These are phyloP conservation scores for Stereocaulon alpinum DNA, from an alignment of 495 filamentous ascomycete genomes.

Conservation along the genomic window DNA sequence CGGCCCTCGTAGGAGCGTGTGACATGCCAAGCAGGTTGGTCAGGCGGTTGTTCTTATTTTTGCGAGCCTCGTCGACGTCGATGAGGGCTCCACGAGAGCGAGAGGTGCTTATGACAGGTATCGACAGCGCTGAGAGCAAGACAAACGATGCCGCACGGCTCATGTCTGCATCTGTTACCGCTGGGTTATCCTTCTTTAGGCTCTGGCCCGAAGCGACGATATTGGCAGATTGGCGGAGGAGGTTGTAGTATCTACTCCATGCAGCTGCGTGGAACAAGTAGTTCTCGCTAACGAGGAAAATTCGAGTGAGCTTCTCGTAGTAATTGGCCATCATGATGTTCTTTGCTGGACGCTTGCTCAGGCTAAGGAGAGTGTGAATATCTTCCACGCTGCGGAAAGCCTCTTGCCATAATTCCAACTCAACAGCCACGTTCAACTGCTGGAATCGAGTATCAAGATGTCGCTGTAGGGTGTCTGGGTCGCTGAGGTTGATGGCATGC, in stretches of 20 bases:
- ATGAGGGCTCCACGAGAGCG: slow-evolving; percentile 90
- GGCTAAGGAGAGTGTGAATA: slow-evolving; percentile 94
- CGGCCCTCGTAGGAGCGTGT: slow-evolving; percentile 75
- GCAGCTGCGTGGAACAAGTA: slow-evolving; percentile 98
- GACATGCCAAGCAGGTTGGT: slow-evolving; percentile 93
- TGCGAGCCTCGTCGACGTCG: slow-evolving; percentile 92
- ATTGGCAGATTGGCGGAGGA: slow-evolving; percentile 82
- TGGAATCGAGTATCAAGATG: slow-evolving; percentile 97
- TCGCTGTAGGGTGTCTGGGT: slow-evolving; percentile 91
- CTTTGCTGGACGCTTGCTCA: slow-evolving; percentile 99
- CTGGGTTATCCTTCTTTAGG: slow-evolving; percentile 87
- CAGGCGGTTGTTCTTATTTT: slow-evolving; percentile 96
- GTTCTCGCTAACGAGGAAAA: slow-evolving; percentile 98
- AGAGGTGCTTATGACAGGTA: slow-evolving; percentile 97
- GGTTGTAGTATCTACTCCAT: slow-evolving; percentile 93
- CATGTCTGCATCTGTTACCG: slow-evolving; percentile 78
- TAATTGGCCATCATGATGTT: slow-evolving; percentile 99
- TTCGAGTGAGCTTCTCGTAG: slow-evolving; percentile 96
- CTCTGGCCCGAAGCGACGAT: slow-evolving; percentile 74
- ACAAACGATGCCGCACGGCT: slow-evolving; percentile 87
- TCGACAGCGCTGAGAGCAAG: slow-evolving; percentile 87
- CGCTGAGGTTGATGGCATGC: slow-evolving; percentile 98
- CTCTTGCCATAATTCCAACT: slow-evolving; percentile 97
- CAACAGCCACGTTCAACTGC: slow-evolving; percentile 95
- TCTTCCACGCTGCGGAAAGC: slow-evolving; percentile 98